Percentiles rank a stretch among this genome's conserved stretches.
Evolutionary conservation across 1,139 yeast genomes (phyloP).

Genomic region (Suhomyces kunorum): DNA sequence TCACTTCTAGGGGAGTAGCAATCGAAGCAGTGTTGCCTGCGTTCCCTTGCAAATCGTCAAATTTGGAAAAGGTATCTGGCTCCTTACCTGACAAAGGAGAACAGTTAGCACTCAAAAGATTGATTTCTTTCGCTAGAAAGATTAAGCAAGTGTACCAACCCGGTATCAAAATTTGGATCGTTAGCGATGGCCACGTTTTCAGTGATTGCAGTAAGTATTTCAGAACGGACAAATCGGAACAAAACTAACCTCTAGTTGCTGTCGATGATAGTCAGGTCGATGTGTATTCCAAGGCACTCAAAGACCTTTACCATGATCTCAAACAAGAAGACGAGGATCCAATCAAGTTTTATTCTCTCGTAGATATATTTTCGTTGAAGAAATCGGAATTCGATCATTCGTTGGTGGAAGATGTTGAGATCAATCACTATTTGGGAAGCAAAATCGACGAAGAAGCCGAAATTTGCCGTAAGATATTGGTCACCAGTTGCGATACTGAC

Average conservation of each 20-base stretch:
- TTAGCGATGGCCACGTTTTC: conserved; percentile 67
- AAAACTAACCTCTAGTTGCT: conserved; percentile 29
- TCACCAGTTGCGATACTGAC: conserved; percentile 44
- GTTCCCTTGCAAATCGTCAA: conserved; percentile 64
- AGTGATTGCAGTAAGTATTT: conserved; percentile 55
- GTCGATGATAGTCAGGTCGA: conserved; percentile 57
- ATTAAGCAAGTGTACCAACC: conserved; percentile 51
- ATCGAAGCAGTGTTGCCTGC: conserved; percentile 64
- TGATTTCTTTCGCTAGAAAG: conserved; percentile 32
- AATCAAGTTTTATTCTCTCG: conserved; percentile 37
- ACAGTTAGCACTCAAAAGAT: conserved; percentile 36
- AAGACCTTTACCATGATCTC: conserved; percentile 38
- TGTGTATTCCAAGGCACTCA: conserved; percentile 45
- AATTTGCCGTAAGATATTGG: conserved; percentile 38
- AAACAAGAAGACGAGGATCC: conserved; percentile 27
- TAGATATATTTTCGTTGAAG: conserved; percentile 35
- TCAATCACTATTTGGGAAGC: conserved; percentile 39
- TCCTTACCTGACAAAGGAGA: conserved; percentile 52
- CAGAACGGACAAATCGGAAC: background rate
- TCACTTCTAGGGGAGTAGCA: conserved; percentile 46
- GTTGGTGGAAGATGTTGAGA: conserved; percentile 24
- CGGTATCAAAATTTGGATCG: conserved; percentile 57
- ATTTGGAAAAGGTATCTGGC: conserved; percentile 53
- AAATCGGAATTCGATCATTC: conserved; percentile 19
- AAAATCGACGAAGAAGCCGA: conserved; percentile 37